phyloP scores from a whole-genome alignment of 2,329 filamentous ascomycete species.

The Corynespora cassiicola region DNA sequence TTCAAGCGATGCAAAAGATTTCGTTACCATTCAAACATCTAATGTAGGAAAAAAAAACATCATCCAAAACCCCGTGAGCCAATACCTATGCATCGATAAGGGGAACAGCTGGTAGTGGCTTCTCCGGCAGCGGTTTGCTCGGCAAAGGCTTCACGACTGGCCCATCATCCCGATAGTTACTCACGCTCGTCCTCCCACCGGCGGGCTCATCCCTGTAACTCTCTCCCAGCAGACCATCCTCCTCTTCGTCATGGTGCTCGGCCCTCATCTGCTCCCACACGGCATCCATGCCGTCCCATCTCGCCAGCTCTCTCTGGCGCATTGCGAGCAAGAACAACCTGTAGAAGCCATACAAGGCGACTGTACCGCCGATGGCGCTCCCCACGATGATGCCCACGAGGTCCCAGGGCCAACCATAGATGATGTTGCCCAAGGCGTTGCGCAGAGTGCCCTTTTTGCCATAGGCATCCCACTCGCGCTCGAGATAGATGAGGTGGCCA shows the following conservation, averaged over 20 bases:
- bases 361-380: constrained; percentile 20
- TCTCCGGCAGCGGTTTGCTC: constrained; percentile 42
- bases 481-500: constrained; percentile 32
- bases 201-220: constrained; percentile 35
- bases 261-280: constrained; percentile 37
- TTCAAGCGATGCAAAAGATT: no score
- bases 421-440: constrained; percentile 28
- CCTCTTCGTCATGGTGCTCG: constrained; percentile 27
- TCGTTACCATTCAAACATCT: no score
- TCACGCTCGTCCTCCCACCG: constrained; percentile 14
- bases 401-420: constrained; percentile 31
- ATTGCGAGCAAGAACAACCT: constrained; percentile 25
- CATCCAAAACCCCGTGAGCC: not conserved
- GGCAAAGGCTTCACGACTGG: constrained; percentile 28
- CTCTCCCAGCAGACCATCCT: constrained; percentile 25
- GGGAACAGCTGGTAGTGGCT: constrained; percentile 41
- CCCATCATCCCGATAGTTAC: constrained; percentile 26
- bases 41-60: no score
- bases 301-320: constrained; percentile 34
- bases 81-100: constrained; percentile 34
- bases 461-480: constrained; percentile 36
- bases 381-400: constrained; percentile 28
- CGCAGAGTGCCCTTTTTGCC: constrained; percentile 39
- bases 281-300: constrained; percentile 42
- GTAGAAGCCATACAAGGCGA: constrained; percentile 25